Evolutionary conservation across 306 rosid species (phyloP).

Genomic region (Mimosa bimucronata): DNA sequence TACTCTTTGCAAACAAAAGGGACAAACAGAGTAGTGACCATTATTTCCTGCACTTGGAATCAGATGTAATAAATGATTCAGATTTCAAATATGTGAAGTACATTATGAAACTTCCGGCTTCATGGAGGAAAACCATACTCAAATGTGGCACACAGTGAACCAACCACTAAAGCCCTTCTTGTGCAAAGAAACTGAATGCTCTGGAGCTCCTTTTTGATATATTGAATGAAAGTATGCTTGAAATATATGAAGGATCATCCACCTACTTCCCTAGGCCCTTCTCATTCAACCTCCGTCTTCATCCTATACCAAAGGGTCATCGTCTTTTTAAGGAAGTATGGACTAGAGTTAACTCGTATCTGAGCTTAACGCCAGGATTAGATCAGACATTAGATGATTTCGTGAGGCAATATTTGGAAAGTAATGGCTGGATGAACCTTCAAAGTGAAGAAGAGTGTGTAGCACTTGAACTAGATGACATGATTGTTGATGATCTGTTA

Average conservation of each 20-base stretch:
- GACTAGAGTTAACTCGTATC: conserved; percentile 43
- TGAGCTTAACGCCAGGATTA: conserved; percentile 76
- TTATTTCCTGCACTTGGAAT: conserved; percentile 28
- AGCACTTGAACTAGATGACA: conserved; percentile 76
- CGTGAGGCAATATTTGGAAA: conserved; percentile 59
- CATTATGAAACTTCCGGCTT: conserved; percentile 66
- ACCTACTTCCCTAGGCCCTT: conserved; percentile 63
- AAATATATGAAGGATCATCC: conserved; percentile 59
- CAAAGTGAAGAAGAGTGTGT: conserved; percentile 71
- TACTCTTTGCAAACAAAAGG: conserved; percentile 32
- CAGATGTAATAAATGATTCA: conserved; percentile 36
- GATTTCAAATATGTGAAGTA: conserved; percentile 63
- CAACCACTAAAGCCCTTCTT: conserved; percentile 58
- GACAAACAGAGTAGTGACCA: conserved; percentile 18
- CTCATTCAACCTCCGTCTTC: conserved; percentile 50
- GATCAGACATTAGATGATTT: conserved; percentile 79
- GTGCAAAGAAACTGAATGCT: conserved; percentile 52
- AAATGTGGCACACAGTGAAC: conserved; percentile 52
- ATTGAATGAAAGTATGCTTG: conserved; percentile 62
- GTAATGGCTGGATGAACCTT: conserved; percentile 73
- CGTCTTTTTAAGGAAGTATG: conserved; percentile 62
- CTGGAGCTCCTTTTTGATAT: conserved; percentile 59
- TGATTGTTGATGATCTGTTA: conserved; percentile 69
- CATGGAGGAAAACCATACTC: conserved; percentile 46
- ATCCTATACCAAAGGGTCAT: conserved; percentile 58